Evolutionary conservation across 148 eudicot species (phyloP), one percentile per base, ranked within the genome.

Genomic region (Agrostemma githago): DNA sequence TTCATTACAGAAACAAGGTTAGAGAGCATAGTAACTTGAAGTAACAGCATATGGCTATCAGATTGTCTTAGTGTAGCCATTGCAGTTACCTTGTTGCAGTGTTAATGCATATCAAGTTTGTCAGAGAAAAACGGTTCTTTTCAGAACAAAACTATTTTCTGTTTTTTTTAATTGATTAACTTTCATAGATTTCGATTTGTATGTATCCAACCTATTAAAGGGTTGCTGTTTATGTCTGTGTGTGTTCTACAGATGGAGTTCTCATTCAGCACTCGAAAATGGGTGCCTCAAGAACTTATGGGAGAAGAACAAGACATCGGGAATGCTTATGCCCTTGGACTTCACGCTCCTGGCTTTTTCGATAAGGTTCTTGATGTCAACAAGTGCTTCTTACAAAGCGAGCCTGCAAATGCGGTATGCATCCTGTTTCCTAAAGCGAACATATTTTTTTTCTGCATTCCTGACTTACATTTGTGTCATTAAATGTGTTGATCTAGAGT

Each of bases 261-360:
- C 75, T 95, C 99, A 57, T 92, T 92, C 74, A 88, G 99, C 70
- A 79, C 79, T 42, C 80, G 73, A 67, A 80, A 74, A 46, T 95
- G 99, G 99, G 71, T 90, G 74, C 99, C 97, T 39, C 80, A 62
- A 74, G 94, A 82, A 72, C 69, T 82, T 66, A 68, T 85, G 73
- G 75, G 72, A 73, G 91, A 82, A 65, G 83, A 85, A 78, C 70
- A 62, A 60, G 79, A 66, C 75, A 80, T 67, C 79, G 83, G 76
- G 15, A 80, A 80, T 63, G 84, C 75, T 77, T 84, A 81, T 81
- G 93, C 96, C 57, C 86, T 95, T 78, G 99, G 99, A 74, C 88
- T 95, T 66, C 99, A 95, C 80, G 99, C 96, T 70, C 99, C 99
- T 77, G 97, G 99, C 41, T 95, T 86, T 82, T 92, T 89, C 79